Evolutionary conservation across 192 early-diverging fungal genomes (phyloP).

Genomic region (Blastocladiella britannica): DNA sequence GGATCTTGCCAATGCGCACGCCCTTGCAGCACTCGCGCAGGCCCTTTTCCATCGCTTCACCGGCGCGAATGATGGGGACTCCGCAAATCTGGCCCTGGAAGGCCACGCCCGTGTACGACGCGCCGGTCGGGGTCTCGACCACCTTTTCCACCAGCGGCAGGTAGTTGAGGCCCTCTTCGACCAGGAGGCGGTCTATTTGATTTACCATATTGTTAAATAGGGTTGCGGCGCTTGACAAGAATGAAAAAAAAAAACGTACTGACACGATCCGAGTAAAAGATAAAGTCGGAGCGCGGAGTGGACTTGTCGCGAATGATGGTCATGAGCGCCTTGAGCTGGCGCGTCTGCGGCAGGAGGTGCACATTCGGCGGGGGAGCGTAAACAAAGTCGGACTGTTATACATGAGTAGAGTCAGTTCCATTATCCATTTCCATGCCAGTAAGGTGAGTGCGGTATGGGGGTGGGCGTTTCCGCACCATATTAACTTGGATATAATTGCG

Average conservation of each 20-base stretch:
- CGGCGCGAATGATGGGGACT: constrained; percentile 90
- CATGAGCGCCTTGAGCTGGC: constrained; percentile 57
- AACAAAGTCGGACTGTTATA: too few species aligned
- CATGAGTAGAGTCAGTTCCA: too few species aligned
- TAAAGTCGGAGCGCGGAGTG: constrained; percentile 72
- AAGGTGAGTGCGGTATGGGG: too few species aligned
- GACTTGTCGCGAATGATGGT: constrained; percentile 65
- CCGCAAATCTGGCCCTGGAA: constrained; percentile 80
- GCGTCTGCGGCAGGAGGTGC: constrained; percentile 43
- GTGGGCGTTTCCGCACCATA: too few species aligned
- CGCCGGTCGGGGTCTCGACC: constrained; percentile 59
- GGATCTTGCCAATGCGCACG: constrained; percentile 82
- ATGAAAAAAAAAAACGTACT: too few species aligned
- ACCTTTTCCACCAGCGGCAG: constrained; percentile 60
- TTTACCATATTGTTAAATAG: constrained; percentile 13
- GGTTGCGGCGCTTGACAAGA: not conserved
- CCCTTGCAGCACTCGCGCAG: constrained; percentile 64
- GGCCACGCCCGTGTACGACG: constrained; percentile 44
- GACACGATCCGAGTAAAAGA: constrained; percentile 76
- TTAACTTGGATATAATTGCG: too few species aligned
- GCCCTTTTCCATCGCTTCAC: constrained; percentile 78
- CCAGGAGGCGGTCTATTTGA: constrained; percentile 62
- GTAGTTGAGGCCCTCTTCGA: constrained; percentile 88
- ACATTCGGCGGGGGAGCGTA: constrained; percentile 30
- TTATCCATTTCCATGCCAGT: too few species aligned